A percentile compares a stretch with the other conserved stretches of the same genome.
Evolutionary conservation across 805 yeast genomes (phyloP).

Genomic region (Zygosaccharomyces gambellarensis): DNA sequence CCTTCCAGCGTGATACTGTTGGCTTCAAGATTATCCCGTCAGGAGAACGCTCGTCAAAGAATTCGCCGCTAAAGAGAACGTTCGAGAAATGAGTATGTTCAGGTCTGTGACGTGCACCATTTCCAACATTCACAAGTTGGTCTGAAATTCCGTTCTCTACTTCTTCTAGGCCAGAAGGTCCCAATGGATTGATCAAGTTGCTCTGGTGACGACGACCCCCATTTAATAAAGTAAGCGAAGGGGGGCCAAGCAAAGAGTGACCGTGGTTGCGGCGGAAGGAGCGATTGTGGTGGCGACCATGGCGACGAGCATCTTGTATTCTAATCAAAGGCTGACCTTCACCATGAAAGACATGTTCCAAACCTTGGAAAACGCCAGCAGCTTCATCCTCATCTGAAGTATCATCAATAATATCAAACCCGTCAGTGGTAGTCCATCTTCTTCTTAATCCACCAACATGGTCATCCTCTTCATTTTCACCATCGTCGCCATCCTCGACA

Average conservation of each 20-base stretch:
- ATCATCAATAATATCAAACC: slow-evolving; percentile 29
- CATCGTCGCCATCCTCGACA: slow-evolving; percentile 31
- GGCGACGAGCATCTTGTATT: slow-evolving; percentile 22
- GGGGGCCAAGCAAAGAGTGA: slow-evolving; percentile 23
- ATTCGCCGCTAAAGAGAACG: slow-evolving; percentile 30
- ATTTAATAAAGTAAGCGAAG: slow-evolving; percentile 28
- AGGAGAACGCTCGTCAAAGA: slow-evolving; percentile 30
- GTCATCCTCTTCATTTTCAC: slow-evolving; percentile 19
- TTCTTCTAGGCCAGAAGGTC: slow-evolving; percentile 34
- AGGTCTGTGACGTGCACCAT: slow-evolving; percentile 25
- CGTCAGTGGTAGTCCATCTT: slow-evolving; percentile 30
- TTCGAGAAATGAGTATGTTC: slow-evolving; percentile 29
- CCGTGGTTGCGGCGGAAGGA: slow-evolving; percentile 19
- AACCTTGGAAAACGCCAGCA: slow-evolving; percentile 32
- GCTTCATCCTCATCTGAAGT: slow-evolving; percentile 30
- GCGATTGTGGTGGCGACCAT: slow-evolving; percentile 23
- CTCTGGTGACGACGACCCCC: slow-evolving; percentile 29
- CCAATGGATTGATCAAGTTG: slow-evolving; percentile 31
- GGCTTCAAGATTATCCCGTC: slow-evolving; percentile 38
- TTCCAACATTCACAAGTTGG: slow-evolving; percentile 24
- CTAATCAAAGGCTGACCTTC: slow-evolving; percentile 29
- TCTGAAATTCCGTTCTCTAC: slow-evolving; percentile 30
- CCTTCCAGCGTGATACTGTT: slow-evolving; percentile 66
- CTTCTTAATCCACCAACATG: slow-evolving; percentile 23
- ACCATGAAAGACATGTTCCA: slow-evolving; percentile 31